Percentiles rank a stretch among this genome's conserved stretches.
Evolutionary conservation across 805 yeast species (phyloP).

Genomic region (Kuraishia capsulata): DNA sequence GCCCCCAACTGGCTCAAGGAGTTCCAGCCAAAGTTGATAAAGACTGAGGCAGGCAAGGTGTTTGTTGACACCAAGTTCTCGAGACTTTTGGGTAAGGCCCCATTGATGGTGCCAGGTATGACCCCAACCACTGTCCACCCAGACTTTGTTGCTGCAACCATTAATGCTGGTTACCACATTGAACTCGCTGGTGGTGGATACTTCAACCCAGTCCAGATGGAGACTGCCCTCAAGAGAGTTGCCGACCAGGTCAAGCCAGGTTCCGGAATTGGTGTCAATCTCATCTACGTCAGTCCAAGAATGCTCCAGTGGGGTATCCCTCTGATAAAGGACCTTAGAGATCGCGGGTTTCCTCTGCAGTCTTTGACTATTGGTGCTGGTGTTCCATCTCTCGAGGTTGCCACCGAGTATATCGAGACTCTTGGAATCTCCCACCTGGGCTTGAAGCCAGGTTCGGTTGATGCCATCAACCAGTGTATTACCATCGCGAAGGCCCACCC

Average conservation of each 20-base stretch:
- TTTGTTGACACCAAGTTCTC: slow-evolving; percentile 93
- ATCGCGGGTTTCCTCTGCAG: slow-evolving; percentile 91
- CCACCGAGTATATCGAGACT: slow-evolving; percentile 89
- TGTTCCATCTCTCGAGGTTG: slow-evolving; percentile 97
- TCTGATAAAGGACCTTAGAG: slow-evolving; percentile 79
- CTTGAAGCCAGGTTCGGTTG: slow-evolving; percentile 96
- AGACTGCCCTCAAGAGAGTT: slow-evolving; percentile 66
- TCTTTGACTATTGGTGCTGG: slow-evolving; percentile 98
- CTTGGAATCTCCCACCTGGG: slow-evolving; percentile 91
- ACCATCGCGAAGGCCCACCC: slow-evolving; percentile 95
- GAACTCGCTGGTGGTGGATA: slow-evolving; percentile 99
- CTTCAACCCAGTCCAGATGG: slow-evolving; percentile 64
- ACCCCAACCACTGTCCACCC: slow-evolving; percentile 97
- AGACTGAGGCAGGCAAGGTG: slow-evolving; percentile 63
- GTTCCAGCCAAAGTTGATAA: slow-evolving; percentile 77
- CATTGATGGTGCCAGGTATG: slow-evolving; percentile 98
- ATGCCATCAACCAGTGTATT: slow-evolving; percentile 79
- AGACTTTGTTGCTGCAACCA: slow-evolving; percentile 86
- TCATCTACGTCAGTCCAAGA: slow-evolving; percentile 93
- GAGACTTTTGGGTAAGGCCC: slow-evolving; percentile 86
- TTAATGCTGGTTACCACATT: slow-evolving; percentile 94
- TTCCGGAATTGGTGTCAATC: slow-evolving; percentile 82
- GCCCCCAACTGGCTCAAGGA: slow-evolving; percentile 90
- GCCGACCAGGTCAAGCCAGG: slow-evolving; percentile 70
- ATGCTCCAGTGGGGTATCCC: slow-evolving; percentile 99